These are phyloP conservation scores for Aspergillus brasiliensis DNA, from an alignment of 2,329 filamentous ascomycete genomes.

Conservation along the genomic window DNA sequence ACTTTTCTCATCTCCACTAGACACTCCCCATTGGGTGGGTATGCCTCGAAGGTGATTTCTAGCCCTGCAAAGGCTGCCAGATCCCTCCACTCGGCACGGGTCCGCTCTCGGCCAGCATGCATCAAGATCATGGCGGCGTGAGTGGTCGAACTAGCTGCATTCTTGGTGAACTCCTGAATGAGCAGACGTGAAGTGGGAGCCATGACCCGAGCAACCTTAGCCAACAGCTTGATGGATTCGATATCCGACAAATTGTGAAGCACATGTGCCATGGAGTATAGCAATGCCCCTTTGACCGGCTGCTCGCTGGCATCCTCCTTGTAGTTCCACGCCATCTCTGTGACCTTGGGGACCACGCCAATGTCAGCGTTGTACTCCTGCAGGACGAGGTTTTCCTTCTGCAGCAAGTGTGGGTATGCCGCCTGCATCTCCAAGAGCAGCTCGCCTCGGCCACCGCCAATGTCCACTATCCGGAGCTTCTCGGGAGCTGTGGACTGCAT, in stretches of 20 bases:
- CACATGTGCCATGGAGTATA: constrained; percentile 40
- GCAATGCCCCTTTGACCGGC: constrained; percentile 34
- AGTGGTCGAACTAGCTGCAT: constrained; percentile 36
- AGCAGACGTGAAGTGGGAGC: constrained; percentile 35
- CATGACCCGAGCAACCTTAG: constrained; percentile 41
- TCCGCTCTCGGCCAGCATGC: constrained; percentile 38
- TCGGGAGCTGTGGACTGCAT: constrained; percentile 19
- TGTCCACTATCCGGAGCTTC: constrained; percentile 36
- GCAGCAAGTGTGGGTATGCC: constrained; percentile 31
- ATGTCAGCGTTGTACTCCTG: constrained; percentile 42
- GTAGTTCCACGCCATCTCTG: constrained; percentile 39
- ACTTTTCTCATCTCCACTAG: constrained; percentile 38
- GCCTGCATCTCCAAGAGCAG: constrained; percentile 40
- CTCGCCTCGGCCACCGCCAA: constrained; percentile 41
- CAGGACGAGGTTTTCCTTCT: constrained; percentile 31
- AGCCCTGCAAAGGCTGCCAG: constrained; percentile 37
- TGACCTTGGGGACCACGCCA: constrained; percentile 28
- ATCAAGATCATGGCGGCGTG: constrained; percentile 42
- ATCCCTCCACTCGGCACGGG: constrained; percentile 37
- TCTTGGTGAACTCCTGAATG: constrained; percentile 42
- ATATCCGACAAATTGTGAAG: constrained; percentile 42
- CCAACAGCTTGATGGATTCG: constrained; percentile 37
- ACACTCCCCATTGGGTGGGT: constrained; percentile 35
- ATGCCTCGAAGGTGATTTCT: constrained; percentile 39
- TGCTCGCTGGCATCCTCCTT: constrained; percentile 36